These are phyloP conservation scores for carrot (Daucus carota) DNA, from an alignment of 129 eudicot species.

Conservation along the genomic window DNA sequence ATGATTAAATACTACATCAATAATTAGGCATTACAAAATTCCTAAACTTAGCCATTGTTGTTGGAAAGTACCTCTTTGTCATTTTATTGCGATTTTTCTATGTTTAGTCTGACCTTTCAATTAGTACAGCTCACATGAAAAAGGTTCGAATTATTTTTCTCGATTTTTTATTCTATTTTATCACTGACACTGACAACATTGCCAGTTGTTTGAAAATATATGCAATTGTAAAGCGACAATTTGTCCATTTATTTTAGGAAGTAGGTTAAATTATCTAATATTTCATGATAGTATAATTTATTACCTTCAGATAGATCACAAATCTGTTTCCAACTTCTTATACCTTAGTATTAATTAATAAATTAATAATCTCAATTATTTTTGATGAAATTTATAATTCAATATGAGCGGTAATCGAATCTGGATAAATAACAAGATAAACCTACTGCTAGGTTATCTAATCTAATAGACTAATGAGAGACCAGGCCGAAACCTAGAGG, in stretches of 20 bases:
- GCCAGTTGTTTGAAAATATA: neutral
- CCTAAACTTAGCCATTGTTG: neutral
- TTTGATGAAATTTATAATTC: no score
- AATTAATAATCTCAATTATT: no score
- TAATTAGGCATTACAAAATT: neutral
- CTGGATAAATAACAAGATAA: no score
- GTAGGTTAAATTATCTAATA: neutral
- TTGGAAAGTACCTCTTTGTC: slow-evolving; percentile 2
- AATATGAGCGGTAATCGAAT: no score
- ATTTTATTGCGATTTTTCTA: neutral
- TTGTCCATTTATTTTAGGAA: neutral
- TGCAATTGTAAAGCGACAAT: neutral
- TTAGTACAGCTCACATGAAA: slow-evolving; percentile 2
- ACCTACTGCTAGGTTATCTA: no score
- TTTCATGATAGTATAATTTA: no score
- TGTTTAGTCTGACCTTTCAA: neutral
- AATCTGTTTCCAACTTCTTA: no score
- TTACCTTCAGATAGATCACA: no score
- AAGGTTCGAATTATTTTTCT: neutral
- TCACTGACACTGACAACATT: neutral
- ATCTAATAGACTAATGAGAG: no score
- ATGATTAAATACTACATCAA: neutral
- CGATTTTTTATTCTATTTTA: neutral
- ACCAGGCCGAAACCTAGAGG: neutral
- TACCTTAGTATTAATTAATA: no score